Conservation (phyloP, 768 basidiomycete genomes). For the Daedalea quercina region DNA sequence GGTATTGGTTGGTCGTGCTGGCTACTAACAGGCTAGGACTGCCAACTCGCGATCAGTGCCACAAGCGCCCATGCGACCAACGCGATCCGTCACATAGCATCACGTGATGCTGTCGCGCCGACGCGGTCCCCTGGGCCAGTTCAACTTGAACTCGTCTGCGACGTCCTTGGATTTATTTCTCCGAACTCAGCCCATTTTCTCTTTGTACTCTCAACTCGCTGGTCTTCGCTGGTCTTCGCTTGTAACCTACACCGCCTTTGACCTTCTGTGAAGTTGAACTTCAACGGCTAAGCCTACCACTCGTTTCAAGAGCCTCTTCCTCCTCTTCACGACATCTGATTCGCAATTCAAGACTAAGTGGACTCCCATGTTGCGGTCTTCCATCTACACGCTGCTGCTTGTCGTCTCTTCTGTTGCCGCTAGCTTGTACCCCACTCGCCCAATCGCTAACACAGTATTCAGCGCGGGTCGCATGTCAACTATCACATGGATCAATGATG, state of each 20-base stretch:
- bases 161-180: too few relatives aligned
- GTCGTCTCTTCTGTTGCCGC: background rate
- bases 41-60: background rate
- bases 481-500: slow-evolving; percentile 48
- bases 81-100: too few relatives aligned
- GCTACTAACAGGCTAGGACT: too few relatives aligned
- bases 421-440: slow-evolving; percentile 42
- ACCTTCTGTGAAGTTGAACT: background rate
- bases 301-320: background rate
- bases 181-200: too few relatives aligned
- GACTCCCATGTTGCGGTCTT: background rate
- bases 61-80: background rate
- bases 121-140: too few relatives aligned
- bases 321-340: background rate
- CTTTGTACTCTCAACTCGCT: too few relatives aligned
- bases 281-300: background rate
- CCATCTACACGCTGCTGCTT: background rate
- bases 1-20: too few relatives aligned
- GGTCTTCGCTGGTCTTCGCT: too few relatives aligned
- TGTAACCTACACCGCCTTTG: too few relatives aligned
- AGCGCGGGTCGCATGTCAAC: slow-evolving; percentile 34
- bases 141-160: too few relatives aligned
- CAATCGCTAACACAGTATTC: slow-evolving; percentile 38
- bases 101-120: too few relatives aligned
- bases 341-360: background rate